A percentile compares a stretch with the other conserved stretches of the same genome.
These are phyloP conservation scores for Podospora conica DNA, from an alignment of 495 filamentous ascomycete species.

Conservation along the genomic window DNA sequence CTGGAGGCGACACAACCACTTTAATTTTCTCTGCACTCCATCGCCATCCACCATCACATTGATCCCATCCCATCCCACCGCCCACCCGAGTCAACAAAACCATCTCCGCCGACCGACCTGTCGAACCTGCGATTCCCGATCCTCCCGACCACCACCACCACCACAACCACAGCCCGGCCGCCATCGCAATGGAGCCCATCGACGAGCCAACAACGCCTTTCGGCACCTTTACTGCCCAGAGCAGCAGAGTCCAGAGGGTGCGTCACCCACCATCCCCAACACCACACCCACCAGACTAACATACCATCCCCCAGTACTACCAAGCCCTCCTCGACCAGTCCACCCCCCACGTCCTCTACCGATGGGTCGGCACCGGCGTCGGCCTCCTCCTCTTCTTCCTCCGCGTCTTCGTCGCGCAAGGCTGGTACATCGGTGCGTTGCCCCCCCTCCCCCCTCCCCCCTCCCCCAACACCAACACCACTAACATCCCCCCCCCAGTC, in stretches of 20 bases:
- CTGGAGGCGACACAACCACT: not conserved
- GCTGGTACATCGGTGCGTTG: conserved; percentile 92
- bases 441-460: not conserved
- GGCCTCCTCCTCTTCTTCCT: conserved; percentile 76
- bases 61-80: not conserved
- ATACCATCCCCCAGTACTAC: conserved; percentile 66
- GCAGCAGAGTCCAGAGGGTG: conserved; percentile 38
- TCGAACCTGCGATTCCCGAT: not conserved
- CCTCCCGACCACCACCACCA: not conserved
- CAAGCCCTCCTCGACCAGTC: conserved; percentile 91
- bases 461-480: too few species aligned
- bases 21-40: conserved; percentile 4
- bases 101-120: not conserved
- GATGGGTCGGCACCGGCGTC: conserved; percentile 76
- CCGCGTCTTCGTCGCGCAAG: conserved; percentile 83
- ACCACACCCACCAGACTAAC: conserved; percentile 3
- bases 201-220: conserved; percentile 29
- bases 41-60: not conserved
- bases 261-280: conserved; percentile 7
- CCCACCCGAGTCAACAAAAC: not conserved
- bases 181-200: conserved; percentile 22
- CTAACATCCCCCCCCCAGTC: conserved; percentile 60
- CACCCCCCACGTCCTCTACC: conserved; percentile 78
- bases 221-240: conserved; percentile 26
- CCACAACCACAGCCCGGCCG: not conserved